These are phyloP conservation scores for Calonectria pauciramosa DNA, from an alignment of 2,329 filamentous ascomycete species.

Conservation along the genomic window DNA sequence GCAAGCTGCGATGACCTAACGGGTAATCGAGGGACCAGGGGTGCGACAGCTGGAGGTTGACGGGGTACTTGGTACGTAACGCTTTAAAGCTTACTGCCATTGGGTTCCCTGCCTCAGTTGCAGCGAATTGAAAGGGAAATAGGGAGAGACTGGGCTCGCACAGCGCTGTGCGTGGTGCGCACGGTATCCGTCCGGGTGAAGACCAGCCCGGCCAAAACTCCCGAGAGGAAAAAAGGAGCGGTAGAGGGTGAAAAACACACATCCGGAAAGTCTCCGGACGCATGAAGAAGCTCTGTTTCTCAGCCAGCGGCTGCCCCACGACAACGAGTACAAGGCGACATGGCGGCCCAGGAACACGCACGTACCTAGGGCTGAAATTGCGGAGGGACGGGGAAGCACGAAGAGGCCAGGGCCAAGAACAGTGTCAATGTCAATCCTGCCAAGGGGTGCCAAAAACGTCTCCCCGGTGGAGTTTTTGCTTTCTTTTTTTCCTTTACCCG, in stretches of 20 bases:
- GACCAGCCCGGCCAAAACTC: not conserved
- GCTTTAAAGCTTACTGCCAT: not conserved
- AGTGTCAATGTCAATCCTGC: constrained; percentile 14
- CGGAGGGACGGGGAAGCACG: constrained; percentile 23
- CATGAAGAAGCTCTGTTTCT: constrained; percentile 11
- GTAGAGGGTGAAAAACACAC: not conserved
- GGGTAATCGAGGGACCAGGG: constrained; percentile 35
- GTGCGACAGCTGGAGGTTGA: constrained; percentile 12
- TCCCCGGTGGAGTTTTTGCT: constrained; percentile 7
- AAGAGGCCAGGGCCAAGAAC: constrained; percentile 1
- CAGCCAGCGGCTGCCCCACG: constrained; percentile 9
- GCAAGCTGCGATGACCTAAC: constrained; percentile 33
- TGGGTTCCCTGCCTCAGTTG: not conserved
- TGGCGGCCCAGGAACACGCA: constrained; percentile 9
- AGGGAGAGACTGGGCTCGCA: not conserved
- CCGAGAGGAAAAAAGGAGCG: not conserved
- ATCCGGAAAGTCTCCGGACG: constrained; percentile 27
- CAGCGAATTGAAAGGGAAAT: constrained; percentile 5
- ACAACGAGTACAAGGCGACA: constrained; percentile 6
- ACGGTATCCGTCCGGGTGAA: not conserved
- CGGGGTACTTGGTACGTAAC: constrained; percentile 26
- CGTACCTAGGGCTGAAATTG: constrained; percentile 36
- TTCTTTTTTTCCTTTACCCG: not conserved
- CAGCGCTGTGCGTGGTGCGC: not conserved
- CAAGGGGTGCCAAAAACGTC: constrained; percentile 13